phyloP scores from a whole-genome alignment of 768 basidiomycete genomes.

The Phanerochaete sordida region DNA sequence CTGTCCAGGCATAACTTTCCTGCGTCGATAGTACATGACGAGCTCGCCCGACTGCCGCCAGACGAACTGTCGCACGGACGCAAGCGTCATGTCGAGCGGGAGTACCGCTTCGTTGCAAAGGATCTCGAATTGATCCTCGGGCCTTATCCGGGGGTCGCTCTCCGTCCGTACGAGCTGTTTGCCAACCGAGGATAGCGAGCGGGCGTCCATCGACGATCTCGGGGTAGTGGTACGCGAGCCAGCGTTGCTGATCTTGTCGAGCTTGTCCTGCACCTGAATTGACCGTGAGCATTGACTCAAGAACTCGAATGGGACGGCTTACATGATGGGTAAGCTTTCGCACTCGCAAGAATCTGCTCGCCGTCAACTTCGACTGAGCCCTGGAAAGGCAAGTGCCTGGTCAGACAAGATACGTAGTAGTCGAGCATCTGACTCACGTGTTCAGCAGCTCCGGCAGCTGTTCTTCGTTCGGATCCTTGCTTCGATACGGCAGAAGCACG shows the following conservation, averaged over 20 bases:
- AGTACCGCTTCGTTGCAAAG: conserved; percentile 84
- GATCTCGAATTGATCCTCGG: conserved; percentile 81
- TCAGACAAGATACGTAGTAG: conserved; percentile 3
- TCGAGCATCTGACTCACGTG: conserved; percentile 51
- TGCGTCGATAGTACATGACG: conserved; percentile 69
- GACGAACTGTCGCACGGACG: conserved; percentile 84
- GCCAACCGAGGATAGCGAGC: conserved; percentile 16
- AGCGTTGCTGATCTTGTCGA: conserved; percentile 50
- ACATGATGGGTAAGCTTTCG: conserved; percentile 84
- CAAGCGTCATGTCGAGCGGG: conserved; percentile 85
- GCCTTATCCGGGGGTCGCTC: conserved; percentile 21
- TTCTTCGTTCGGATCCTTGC: conserved; percentile 52
- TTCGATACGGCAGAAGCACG: conserved; percentile 75
- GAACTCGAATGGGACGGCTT: conserved; percentile 25
- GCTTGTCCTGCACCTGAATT: conserved; percentile 75
- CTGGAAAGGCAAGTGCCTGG: conserved; percentile 29
- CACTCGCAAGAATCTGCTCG: conserved; percentile 80
- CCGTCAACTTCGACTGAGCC: conserved; percentile 82
- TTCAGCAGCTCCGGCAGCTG: conserved; percentile 80
- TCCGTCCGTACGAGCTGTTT: conserved; percentile 17
- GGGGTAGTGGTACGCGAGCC: conserved; percentile 28
- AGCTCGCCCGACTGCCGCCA: conserved; percentile 78
- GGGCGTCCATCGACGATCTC: conserved; percentile 37
- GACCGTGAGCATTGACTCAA: not conserved
- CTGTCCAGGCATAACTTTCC: not conserved